Percentiles rank a stretch among this genome's conserved stretches.
Evolutionary conservation across 352 stramenopile species (phyloP).

Genomic region (Aphanomyces cochlioides): DNA sequence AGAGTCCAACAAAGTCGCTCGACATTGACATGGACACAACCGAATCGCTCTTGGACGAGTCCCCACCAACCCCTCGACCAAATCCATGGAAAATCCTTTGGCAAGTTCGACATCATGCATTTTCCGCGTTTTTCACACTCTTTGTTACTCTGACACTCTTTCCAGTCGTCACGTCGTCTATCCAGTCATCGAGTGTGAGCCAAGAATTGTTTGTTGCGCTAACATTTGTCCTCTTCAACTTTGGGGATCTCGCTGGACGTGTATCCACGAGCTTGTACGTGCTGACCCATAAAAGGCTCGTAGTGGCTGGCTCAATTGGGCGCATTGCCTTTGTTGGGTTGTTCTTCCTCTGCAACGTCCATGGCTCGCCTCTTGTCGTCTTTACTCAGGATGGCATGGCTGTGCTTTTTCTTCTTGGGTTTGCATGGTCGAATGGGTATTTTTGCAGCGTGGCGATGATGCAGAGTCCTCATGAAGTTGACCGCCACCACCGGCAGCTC

Average conservation of each 20-base stretch:
- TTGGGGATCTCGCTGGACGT: constrained; percentile 63
- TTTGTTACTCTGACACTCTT: constrained; percentile 74
- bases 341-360: constrained; percentile 70
- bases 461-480: constrained; percentile 57
- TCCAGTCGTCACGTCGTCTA: constrained; percentile 65
- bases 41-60: constrained; percentile 41
- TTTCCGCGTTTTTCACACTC: constrained; percentile 69
- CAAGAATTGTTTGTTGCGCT: constrained; percentile 71
- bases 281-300: constrained; percentile 31
- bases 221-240: constrained; percentile 76
- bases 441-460: constrained; percentile 72
- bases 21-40: constrained; percentile 27
- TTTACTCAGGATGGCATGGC: constrained; percentile 68
- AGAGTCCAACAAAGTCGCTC: neutral
- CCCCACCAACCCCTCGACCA: neutral
- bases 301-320: constrained; percentile 25
- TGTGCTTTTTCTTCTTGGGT: constrained; percentile 52
- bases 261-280: constrained; percentile 43
- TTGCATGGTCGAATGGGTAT: constrained; percentile 68
- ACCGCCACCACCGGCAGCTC: constrained; percentile 54
- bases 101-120: constrained; percentile 47
- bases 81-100: constrained; percentile 28
- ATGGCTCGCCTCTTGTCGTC: constrained; percentile 64
- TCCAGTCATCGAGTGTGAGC: constrained; percentile 50
- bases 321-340: constrained; percentile 73